A percentile compares a stretch with the other conserved stretches of the same genome.
Evolutionary conservation across 345 rosid genomes (phyloP).

Genomic region (Boechera stricta): DNA sequence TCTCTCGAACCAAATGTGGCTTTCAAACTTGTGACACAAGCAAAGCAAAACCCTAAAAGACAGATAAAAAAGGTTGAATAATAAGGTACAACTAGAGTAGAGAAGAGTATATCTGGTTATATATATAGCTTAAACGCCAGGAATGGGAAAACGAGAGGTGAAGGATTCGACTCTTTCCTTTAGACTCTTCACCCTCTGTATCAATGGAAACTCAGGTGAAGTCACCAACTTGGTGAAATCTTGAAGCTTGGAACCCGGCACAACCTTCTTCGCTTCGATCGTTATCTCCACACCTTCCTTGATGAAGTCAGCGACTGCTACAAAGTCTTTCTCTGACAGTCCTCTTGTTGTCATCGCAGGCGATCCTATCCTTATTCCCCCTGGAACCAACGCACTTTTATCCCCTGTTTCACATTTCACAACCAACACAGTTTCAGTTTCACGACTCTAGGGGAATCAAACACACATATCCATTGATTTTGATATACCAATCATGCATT

Average conservation of each 20-base stretch:
- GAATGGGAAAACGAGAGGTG: constrained; percentile 76
- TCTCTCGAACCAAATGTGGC: neutral
- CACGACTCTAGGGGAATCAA: no score
- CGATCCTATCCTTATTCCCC: constrained; percentile 91
- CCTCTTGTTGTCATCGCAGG: constrained; percentile 98
- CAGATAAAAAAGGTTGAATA: neutral
- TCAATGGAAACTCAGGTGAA: constrained; percentile 64
- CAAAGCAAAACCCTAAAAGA: constrained; percentile 14
- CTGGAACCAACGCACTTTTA: constrained; percentile 87
- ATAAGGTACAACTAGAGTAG: constrained; percentile 18
- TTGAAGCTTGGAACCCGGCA: constrained; percentile 73
- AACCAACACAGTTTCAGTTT: neutral
- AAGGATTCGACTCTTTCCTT: constrained; percentile 70
- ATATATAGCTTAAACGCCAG: constrained; percentile 59
- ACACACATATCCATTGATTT: no score
- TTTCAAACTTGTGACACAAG: constrained; percentile 25
- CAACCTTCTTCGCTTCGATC: constrained; percentile 62
- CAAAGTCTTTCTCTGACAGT: constrained; percentile 73
- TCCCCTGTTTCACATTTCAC: constrained; percentile 60
- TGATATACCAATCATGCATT: no score
- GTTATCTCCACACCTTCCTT: constrained; percentile 85
- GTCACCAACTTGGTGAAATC: constrained; percentile 73
- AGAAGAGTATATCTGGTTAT: no score
- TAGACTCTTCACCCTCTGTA: constrained; percentile 58
- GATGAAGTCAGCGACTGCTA: constrained; percentile 68